phyloP scores from a whole-genome alignment of 805 yeast genomes.

The Yarrowia deformans region DNA sequence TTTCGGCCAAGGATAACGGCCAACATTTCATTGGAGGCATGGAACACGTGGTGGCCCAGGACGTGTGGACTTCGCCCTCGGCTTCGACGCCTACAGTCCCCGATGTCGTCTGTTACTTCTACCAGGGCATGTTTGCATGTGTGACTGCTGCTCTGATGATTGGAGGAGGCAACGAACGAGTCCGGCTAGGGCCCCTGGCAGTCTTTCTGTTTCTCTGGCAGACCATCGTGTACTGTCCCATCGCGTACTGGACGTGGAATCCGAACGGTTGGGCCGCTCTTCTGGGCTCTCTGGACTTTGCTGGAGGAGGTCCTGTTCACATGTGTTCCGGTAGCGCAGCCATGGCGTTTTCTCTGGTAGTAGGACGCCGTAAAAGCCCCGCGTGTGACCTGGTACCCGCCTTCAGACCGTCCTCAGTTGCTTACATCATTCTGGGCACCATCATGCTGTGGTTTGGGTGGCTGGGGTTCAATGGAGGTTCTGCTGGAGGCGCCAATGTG shows the following conservation, averaged over 20 bases:
- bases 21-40: slow-evolving; percentile 80
- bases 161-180: slow-evolving; percentile 98
- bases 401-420: slow-evolving; percentile 87
- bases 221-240: slow-evolving; percentile 93
- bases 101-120: slow-evolving; percentile 85
- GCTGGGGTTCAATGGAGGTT: slow-evolving; percentile 99
- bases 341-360: slow-evolving; percentile 84
- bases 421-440: slow-evolving; percentile 90
- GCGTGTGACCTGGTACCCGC: slow-evolving; percentile 52
- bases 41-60: slow-evolving; percentile 81
- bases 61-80: slow-evolving; percentile 56
- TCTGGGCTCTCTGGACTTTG: slow-evolving; percentile 90
- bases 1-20: slow-evolving; percentile 74
- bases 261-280: slow-evolving; percentile 84
- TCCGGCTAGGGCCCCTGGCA: slow-evolving; percentile 97
- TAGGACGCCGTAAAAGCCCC: slow-evolving; percentile 74
- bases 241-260: slow-evolving; percentile 99
- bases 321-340: slow-evolving; percentile 94
- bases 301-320: slow-evolving; percentile 99
- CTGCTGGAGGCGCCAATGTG: slow-evolving; percentile 90
- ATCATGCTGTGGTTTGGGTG: slow-evolving; percentile 97
- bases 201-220: slow-evolving; percentile 91
- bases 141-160: slow-evolving; percentile 91
- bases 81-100: slow-evolving; percentile 63
- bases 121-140: slow-evolving; percentile 97